Base-by-base conservation (phyloP, 176 grass and related monocot species). In the Rhynchospora tenuis region DNA sequence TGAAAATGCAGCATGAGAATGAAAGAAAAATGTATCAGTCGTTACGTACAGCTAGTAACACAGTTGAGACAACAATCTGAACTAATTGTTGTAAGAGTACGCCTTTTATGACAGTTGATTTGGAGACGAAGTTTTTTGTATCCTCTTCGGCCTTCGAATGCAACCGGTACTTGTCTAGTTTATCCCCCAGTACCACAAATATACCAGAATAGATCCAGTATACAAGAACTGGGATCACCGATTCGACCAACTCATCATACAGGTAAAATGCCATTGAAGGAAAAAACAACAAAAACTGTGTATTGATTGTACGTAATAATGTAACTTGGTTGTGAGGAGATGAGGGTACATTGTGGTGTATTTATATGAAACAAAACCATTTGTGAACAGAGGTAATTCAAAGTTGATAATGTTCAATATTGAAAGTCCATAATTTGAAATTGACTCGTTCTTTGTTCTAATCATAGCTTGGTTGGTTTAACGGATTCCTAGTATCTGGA, bases 181-280 rank as follows among this genome's bases (percentile, higher is more conserved):
- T 84, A 59, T 92, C 90, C 66, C 91, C 46, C 64, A 88, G 27
- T 67, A 87, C 33, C 14, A 57, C 54, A 83, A 92, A 92, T 16
- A 94, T 17, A 47, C 90, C 93, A 8, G 93, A 94, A 72, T 94
- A 94, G 29, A 90, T 78, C 93, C 93, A 94, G 84, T 94, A 94
- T 80, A 94, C 93, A 13, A 86, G 88, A 64, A 94, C 88, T 12
- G 93, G 93, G 57, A 94, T 86, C 81, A 94, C 86, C 0, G 93
- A 92, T 58, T 90, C 93, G n/a, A 94, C 67, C 86, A 94, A 77
- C 78, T 92, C 93, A 83, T 94, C 93, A 14, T 88, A 90, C 14
- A 57, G 4, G 11, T 3, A 16, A 57, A 57, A 57, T 57, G 14
- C 54, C 54, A 57, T 9, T 33, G 31, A 1, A 33, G 31, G 31